Evolutionary conservation across 2,329 filamentous ascomycete genomes (phyloP).

Genomic region (Nothophoma quercina): DNA sequence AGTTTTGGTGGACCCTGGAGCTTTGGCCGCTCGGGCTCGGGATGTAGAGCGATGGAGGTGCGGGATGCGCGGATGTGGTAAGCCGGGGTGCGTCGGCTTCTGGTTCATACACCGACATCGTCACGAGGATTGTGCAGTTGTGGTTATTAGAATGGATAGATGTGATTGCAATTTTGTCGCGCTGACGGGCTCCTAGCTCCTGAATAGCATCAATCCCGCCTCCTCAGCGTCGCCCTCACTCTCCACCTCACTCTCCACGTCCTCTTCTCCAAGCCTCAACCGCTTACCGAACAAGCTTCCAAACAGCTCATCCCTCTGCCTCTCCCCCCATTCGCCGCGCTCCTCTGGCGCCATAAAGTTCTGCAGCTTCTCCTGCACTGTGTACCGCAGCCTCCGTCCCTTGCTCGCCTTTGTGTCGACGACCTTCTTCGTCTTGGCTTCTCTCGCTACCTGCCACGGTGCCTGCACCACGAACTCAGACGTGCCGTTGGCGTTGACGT

Average conservation of each 20-base stretch:
- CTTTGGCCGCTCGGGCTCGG: constrained; percentile 22
- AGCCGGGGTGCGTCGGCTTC: constrained; percentile 17
- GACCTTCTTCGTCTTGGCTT: constrained; percentile 82
- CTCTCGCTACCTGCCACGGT: constrained; percentile 71
- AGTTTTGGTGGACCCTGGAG: constrained; percentile 16
- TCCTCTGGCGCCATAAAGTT: constrained; percentile 98
- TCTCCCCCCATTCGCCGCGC: constrained; percentile 78
- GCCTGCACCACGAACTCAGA: constrained; percentile 58
- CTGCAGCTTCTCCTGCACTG: constrained; percentile 94
- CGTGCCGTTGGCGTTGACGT: constrained; percentile 54
- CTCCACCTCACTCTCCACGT: constrained; percentile 46
- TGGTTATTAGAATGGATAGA: not conserved
- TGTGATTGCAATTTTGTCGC: not conserved
- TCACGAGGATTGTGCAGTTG: not conserved
- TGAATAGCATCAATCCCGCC: constrained; percentile 50
- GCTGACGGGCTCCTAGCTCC: constrained; percentile 31
- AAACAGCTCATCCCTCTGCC: constrained; percentile 73
- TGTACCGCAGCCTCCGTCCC: constrained; percentile 91
- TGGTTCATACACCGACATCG: constrained; percentile 7
- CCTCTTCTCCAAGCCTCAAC: constrained; percentile 54
- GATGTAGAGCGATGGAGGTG: not conserved
- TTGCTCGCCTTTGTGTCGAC: constrained; percentile 96
- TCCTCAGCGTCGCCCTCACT: constrained; percentile 47
- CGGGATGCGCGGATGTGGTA: constrained; percentile 19
- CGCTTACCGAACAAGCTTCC: constrained; percentile 58